phyloP scores from a whole-genome alignment of 352 stramenopile species.

The Albugo candida region DNA sequence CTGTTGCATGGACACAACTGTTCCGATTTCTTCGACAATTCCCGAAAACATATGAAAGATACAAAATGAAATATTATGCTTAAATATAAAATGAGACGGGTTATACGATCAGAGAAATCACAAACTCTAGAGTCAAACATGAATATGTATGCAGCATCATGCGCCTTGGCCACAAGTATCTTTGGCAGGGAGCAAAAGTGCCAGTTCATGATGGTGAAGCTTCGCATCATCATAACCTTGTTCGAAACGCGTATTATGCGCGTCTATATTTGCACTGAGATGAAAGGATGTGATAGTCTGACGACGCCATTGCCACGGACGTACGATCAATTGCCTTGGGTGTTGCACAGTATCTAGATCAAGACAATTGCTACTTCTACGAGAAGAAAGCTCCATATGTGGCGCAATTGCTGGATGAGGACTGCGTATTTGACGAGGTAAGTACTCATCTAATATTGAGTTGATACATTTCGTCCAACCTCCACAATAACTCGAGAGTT shows the following conservation, averaged over 20 bases:
- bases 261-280: conserved; percentile 27
- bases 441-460: too few species aligned
- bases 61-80: too few species aligned
- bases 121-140: too few species aligned
- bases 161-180: not conserved
- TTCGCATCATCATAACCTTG: conserved; percentile 37
- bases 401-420: conserved; percentile 27
- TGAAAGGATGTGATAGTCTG: conserved; percentile 30
- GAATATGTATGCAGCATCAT: too few species aligned
- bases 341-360: too few species aligned
- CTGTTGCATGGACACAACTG: conserved; percentile 81
- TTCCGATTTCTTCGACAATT: conserved; percentile 97
- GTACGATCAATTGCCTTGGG: conserved; percentile 16
- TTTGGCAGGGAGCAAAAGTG: conserved; percentile 12
- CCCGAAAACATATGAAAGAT: conserved; percentile 86
- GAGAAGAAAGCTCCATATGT: not conserved
- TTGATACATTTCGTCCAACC: too few species aligned
- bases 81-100: too few species aligned
- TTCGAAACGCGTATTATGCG: conserved; percentile 32
- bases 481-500: conserved; percentile 13
- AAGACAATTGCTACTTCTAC: too few species aligned
- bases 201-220: conserved; percentile 28
- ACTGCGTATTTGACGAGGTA: conserved; percentile 1
- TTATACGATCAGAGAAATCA: too few species aligned
- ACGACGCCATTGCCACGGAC: conserved; percentile 40